Evolutionary conservation across 1,284 basidiomycete species (phyloP), one percentile per base, ranked within the genome.

Genomic region (Gymnopus androsaceus): DNA sequence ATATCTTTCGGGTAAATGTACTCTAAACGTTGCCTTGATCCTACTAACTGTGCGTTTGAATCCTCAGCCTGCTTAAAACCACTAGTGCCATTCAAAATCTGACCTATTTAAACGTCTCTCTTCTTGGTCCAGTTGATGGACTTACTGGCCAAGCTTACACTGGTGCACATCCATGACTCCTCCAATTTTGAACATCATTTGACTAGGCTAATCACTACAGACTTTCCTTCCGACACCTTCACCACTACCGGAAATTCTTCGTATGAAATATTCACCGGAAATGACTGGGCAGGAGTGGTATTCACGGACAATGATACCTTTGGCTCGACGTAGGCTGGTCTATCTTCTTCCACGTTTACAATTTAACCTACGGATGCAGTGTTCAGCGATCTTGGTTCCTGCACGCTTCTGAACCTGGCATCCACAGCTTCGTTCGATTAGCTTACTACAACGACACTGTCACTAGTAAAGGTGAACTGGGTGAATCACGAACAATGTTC

Each of bases 401-500:
- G 11, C 63, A 63, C 17, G 63, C 66, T 41, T 61, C 59, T 1
- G 67, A 68, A 47, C 60, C 59, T 3, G 66, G 66, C 3, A 58
- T 68, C 4, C 67, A 68, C 46, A 66, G 63, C 17, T 68, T 68
- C 44, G 46, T 66, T 3, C 62, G 67, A 11, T 46, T 68, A 15
- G 64, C 58, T 2, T 68, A 67, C 31, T 58, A 62, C 58, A 68
- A 67, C 51, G 31, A 53, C 19, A 60, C 62, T 4, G 57, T 56
- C 2, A 58, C 62, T 6, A 58, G 57, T 6, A 59, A 61, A 23
- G 64, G 66, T 6, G 52, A 57, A 3, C 55, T 68, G 1, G 63
- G 65, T 4, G 67, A 68, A 33, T 61, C 63, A 12, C 59, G 67
- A 21, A 67, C 66, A n/a, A 65, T 68, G 64, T 68, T 68, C 36